Evolutionary conservation across 2,329 filamentous ascomycete species (phyloP).

Genomic region (Verticillium nonalfalfae): DNA sequence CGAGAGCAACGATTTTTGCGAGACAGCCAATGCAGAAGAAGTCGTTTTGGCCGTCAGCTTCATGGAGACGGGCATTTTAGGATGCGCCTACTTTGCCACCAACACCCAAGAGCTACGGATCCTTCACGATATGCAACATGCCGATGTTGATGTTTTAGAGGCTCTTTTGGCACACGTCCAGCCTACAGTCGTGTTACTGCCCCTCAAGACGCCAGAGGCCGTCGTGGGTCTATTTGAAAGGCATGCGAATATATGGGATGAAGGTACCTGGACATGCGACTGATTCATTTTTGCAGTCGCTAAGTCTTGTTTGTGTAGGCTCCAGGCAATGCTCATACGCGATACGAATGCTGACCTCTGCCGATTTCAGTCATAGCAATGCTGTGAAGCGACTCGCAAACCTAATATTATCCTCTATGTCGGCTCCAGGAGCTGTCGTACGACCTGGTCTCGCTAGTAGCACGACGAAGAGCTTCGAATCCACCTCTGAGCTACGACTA

Average conservation of each 20-base stretch:
- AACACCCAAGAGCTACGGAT: slow-evolving; percentile 64
- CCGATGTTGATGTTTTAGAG: slow-evolving; percentile 63
- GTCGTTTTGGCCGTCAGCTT: slow-evolving; percentile 77
- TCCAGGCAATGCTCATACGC: slow-evolving; percentile 15
- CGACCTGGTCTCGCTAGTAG: neutral
- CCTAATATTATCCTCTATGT: slow-evolving; percentile 40
- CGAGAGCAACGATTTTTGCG: neutral
- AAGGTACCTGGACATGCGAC: slow-evolving; percentile 2
- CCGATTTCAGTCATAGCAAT: slow-evolving; percentile 64
- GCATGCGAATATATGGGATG: slow-evolving; percentile 2
- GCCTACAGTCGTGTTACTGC: slow-evolving; percentile 49
- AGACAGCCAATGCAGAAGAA: slow-evolving; percentile 33
- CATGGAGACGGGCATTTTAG: slow-evolving; percentile 62
- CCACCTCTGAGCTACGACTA: no score
- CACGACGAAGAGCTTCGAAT: neutral
- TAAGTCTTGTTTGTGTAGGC: neutral
- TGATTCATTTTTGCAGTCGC: neutral
- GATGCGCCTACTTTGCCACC: slow-evolving; percentile 78
- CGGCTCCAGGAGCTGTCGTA: neutral
- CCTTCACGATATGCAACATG: slow-evolving; percentile 68
- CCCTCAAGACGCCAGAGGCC: slow-evolving; percentile 35
- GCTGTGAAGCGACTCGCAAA: slow-evolving; percentile 61
- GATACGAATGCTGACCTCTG: slow-evolving; percentile 61
- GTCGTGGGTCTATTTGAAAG: slow-evolving; percentile 25
- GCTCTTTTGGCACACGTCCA: slow-evolving; percentile 48